Conservation (phyloP, 371 early-diverging fungal species). For the Mortierella sp. region DNA sequence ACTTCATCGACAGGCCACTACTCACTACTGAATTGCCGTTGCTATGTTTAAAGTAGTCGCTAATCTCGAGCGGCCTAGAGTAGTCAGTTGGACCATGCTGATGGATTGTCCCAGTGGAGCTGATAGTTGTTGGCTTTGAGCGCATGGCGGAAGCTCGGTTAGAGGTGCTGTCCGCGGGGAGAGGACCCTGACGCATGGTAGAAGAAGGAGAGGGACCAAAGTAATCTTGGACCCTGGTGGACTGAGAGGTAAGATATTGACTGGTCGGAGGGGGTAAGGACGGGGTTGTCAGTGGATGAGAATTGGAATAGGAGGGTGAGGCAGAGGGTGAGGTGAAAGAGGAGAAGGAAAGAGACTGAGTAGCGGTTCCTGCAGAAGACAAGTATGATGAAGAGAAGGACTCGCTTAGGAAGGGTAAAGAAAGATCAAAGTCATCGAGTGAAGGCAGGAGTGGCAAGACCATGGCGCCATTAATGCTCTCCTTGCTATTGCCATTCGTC, state of each 20-base stretch:
- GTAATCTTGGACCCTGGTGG: slow-evolving; percentile 34
- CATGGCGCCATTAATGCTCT: slow-evolving; percentile 10
- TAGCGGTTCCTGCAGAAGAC: not conserved
- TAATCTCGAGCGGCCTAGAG: slow-evolving; percentile 20
- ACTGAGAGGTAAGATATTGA: slow-evolving; percentile 42
- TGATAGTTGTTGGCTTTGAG: slow-evolving; percentile 29
- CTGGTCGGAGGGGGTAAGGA: slow-evolving; percentile 27
- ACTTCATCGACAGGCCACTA: slow-evolving; percentile 1
- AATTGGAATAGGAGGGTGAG: slow-evolving; percentile 12
- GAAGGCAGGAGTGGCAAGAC: slow-evolving; percentile 26
- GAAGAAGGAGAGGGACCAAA: slow-evolving; percentile 12
- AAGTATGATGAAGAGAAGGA: not conserved
- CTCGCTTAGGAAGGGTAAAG: slow-evolving; percentile 30
- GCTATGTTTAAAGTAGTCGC: slow-evolving; percentile 21
- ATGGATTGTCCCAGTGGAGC: slow-evolving; percentile 26
- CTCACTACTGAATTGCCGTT: slow-evolving; percentile 2
- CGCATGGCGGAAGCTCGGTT: slow-evolving; percentile 7
- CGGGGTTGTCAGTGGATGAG: slow-evolving; percentile 17
- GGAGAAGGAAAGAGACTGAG: not conserved
- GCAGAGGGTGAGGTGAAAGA: slow-evolving; percentile 12
- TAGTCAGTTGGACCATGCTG: slow-evolving; percentile 19
- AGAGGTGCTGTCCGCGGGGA: slow-evolving; percentile 8
- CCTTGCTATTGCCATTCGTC: not conserved
- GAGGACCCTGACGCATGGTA: slow-evolving; percentile 5
- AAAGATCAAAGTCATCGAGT: slow-evolving; percentile 32